Percentiles rank a stretch among this genome's conserved stretches.
Evolutionary conservation across 768 basidiomycete genomes (phyloP).

Genomic region (Candolleomyces aberdarensis): DNA sequence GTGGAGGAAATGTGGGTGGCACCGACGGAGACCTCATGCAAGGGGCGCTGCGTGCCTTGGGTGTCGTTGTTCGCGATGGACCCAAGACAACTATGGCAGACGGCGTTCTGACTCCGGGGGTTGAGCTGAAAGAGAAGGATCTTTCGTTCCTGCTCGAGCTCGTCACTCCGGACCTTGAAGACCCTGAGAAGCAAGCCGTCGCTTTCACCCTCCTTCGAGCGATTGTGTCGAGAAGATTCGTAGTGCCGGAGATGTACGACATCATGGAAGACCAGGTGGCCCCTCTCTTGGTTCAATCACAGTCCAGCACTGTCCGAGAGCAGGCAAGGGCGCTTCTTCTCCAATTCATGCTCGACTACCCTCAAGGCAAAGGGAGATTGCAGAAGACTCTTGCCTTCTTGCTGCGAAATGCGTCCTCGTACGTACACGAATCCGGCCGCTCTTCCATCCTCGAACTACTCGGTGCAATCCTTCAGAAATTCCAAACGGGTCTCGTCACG

Average conservation of each 20-base stretch:
- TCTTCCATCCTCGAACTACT: conserved; percentile 93
- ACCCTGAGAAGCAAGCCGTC: conserved; percentile 77
- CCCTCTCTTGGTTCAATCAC: conserved; percentile 90
- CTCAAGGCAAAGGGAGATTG: conserved; percentile 90
- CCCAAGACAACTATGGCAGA: conserved; percentile 3
- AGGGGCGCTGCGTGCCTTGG: conserved; percentile 81
- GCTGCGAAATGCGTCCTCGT: conserved; percentile 81
- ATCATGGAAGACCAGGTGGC: conserved; percentile 85
- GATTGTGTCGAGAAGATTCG: conserved; percentile 86
- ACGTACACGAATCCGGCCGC: conserved; percentile 86
- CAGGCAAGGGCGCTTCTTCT: conserved; percentile 84
- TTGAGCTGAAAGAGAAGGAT: conserved; percentile 86
- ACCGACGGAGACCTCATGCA: conserved; percentile 91
- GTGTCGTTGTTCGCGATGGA: conserved; percentile 87
- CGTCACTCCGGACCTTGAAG: conserved; percentile 86
- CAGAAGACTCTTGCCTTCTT: conserved; percentile 88
- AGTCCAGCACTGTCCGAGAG: conserved; percentile 88
- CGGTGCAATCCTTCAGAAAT: conserved; percentile 80
- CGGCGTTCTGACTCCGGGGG: conserved; percentile 36
- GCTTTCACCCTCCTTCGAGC: conserved; percentile 88
- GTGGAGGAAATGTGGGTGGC: conserved; percentile 8
- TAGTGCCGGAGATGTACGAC: conserved; percentile 96
- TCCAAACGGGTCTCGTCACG: conserved; percentile 65
- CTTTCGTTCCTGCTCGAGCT: conserved; percentile 84
- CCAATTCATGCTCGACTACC: conserved; percentile 95